phyloP scores from a whole-genome alignment of 768 basidiomycete genomes.

The Chalciporus chontae region DNA sequence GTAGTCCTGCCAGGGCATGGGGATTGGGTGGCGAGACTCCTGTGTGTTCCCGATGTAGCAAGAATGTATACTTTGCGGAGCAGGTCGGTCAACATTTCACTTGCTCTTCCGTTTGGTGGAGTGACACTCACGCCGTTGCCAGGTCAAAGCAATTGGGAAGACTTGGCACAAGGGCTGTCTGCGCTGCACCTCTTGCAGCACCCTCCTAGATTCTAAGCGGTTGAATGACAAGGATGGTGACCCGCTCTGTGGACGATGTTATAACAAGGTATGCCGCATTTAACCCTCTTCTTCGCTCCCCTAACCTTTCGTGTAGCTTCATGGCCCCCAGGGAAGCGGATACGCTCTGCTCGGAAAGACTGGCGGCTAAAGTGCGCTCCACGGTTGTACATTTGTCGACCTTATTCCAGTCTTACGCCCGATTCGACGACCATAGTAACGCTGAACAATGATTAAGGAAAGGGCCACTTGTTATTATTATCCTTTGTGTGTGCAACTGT shows the following conservation, averaged over 20 bases:
- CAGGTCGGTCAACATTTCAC: slow-evolving; percentile 44
- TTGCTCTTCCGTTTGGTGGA: not conserved
- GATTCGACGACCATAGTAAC: slow-evolving; percentile 2
- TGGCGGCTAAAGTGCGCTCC: slow-evolving; percentile 32
- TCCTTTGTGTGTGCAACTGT: slow-evolving; percentile 17
- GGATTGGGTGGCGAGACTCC: slow-evolving; percentile 51
- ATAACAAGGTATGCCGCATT: slow-evolving; percentile 50
- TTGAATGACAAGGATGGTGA: slow-evolving; percentile 74
- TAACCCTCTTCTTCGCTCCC: not conserved
- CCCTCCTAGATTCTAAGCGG: slow-evolving; percentile 65
- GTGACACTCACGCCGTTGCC: not conserved
- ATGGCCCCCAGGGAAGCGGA: slow-evolving; percentile 71
- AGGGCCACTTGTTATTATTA: slow-evolving; percentile 16
- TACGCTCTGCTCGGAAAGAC: slow-evolving; percentile 66
- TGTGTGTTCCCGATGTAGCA: slow-evolving; percentile 62
- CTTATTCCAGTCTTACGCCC: not conserved
- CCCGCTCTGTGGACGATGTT: slow-evolving; percentile 69
- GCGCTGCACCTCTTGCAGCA: slow-evolving; percentile 70
- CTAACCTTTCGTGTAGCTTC: slow-evolving; percentile 43
- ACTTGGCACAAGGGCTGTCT: slow-evolving; percentile 77
- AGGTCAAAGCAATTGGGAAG: slow-evolving; percentile 81
- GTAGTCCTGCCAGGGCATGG: slow-evolving; percentile 46
- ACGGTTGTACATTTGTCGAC: not conserved
- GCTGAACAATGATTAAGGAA: slow-evolving; percentile 8
- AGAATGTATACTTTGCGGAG: slow-evolving; percentile 85